Percentiles rank a stretch among this genome's conserved stretches.
These are phyloP conservation scores for Lactarius deliciosus DNA, from an alignment of 768 basidiomycete species.

Conservation along the genomic window DNA sequence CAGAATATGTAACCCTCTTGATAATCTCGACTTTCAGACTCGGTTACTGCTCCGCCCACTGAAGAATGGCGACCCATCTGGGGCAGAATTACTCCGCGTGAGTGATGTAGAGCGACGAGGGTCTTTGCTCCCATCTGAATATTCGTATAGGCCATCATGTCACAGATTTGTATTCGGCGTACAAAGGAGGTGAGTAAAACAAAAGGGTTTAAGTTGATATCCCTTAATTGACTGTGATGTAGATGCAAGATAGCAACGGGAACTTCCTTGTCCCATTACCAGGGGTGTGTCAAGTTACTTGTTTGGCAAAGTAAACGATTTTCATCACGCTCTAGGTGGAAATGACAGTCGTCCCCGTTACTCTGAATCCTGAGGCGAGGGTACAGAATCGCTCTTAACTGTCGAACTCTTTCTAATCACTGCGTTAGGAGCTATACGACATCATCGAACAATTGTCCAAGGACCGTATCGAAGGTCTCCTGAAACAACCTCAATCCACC, in stretches of 20 bases:
- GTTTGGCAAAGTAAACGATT: constrained; percentile 42
- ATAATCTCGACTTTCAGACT: constrained; percentile 81
- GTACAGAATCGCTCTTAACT: constrained; percentile 38
- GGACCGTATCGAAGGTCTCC: constrained; percentile 56
- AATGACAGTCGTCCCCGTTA: constrained; percentile 70
- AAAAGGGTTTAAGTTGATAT: constrained; percentile 6
- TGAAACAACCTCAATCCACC: constrained; percentile 43
- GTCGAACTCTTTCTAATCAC: constrained; percentile 9
- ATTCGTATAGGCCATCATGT: constrained; percentile 64
- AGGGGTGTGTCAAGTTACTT: constrained; percentile 13
- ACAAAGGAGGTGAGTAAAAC: constrained; percentile 69
- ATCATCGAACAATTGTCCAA: constrained; percentile 62
- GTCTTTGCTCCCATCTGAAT: constrained; percentile 7
- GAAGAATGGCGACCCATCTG: constrained; percentile 62
- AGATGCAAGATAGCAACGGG: constrained; percentile 86
- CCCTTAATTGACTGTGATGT: constrained; percentile 12
- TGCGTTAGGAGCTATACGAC: constrained; percentile 61
- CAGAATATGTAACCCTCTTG: constrained; percentile 79
- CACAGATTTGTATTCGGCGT: constrained; percentile 72
- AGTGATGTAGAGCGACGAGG: constrained; percentile 18
- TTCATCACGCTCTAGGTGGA: constrained; percentile 53
- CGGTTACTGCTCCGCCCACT: constrained; percentile 75
- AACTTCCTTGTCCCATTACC: constrained; percentile 74
- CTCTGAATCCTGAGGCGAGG: constrained; percentile 61
- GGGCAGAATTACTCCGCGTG: constrained; percentile 71